Evolutionary conservation across 495 filamentous ascomycete genomes (phyloP).

Genomic region (Penicillium manginii): DNA sequence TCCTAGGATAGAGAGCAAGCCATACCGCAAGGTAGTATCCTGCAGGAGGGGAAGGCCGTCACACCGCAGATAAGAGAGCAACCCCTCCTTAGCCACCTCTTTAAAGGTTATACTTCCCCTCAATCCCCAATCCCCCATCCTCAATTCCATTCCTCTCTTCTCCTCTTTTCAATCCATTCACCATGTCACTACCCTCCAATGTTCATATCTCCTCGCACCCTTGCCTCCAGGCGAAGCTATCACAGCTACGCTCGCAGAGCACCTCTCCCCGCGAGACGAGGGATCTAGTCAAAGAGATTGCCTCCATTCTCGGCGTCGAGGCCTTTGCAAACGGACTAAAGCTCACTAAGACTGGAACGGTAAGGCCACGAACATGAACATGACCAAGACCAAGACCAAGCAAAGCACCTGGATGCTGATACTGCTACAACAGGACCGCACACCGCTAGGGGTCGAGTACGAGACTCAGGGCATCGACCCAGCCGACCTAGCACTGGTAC

Average conservation of each 20-base stretch:
- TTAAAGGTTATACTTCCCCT: constrained; percentile 17
- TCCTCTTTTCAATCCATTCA: constrained; percentile 1
- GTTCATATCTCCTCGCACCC: constrained; percentile 86
- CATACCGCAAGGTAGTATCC: background rate
- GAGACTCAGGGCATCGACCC: constrained; percentile 63
- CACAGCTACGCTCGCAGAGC: constrained; percentile 74
- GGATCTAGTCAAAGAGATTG: constrained; percentile 80
- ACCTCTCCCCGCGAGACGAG: constrained; percentile 79
- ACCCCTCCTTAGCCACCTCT: constrained; percentile 16
- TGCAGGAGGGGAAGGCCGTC: background rate
- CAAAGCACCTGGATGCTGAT: background rate
- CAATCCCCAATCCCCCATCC: constrained; percentile 3
- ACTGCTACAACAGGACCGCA: constrained; percentile 57
- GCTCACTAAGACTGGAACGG: constrained; percentile 42
- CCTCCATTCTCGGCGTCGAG: constrained; percentile 80
- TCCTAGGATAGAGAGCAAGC: background rate
- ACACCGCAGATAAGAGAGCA: constrained; percentile 21
- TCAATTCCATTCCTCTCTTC: background rate
- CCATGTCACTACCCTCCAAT: constrained; percentile 39
- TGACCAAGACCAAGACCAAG: background rate
- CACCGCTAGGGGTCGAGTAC: constrained; percentile 75
- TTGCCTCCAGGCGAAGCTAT: constrained; percentile 85
- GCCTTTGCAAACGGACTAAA: constrained; percentile 72
- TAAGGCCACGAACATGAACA: constrained; percentile 20
- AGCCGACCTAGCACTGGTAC: constrained; percentile 75